Conservation (phyloP, 805 yeast genomes). For the Saccharomyces paradoxus region DNA sequence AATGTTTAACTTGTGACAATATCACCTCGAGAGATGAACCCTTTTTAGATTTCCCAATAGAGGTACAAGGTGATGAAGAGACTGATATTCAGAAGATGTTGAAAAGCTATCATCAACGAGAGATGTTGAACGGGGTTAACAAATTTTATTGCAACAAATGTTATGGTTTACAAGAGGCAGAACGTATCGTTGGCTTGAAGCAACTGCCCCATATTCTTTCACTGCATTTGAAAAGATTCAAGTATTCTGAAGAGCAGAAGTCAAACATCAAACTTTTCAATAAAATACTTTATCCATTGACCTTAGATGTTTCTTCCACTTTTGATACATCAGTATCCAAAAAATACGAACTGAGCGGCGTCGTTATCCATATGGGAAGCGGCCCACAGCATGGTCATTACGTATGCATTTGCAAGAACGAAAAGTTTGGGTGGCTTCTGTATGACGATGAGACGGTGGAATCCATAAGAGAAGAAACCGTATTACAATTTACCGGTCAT, state of each 20-base stretch:
- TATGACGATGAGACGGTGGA: constrained; percentile 96
- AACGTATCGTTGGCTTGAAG: constrained; percentile 75
- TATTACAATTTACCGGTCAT: constrained; percentile 80
- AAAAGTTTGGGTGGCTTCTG: constrained; percentile 75
- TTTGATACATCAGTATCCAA: constrained; percentile 36
- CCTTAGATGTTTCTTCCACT: constrained; percentile 53
- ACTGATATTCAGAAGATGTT: constrained; percentile 51
- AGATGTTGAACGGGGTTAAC: constrained; percentile 75
- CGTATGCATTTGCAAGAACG: constrained; percentile 75
- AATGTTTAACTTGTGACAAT: constrained; percentile 83
- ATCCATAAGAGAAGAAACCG: constrained; percentile 73
- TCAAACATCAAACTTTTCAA: constrained; percentile 81
- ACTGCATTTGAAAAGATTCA: constrained; percentile 83
- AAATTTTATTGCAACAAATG: constrained; percentile 91
- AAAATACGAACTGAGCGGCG: constrained; percentile 72
- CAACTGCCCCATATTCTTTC: constrained; percentile 71
- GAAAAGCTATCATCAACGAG: constrained; percentile 61
- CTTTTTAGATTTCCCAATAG: constrained; percentile 80
- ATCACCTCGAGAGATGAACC: constrained; percentile 74
- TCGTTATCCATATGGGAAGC: constrained; percentile 92
- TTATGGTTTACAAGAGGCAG: constrained; percentile 87
- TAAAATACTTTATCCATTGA: constrained; percentile 71
- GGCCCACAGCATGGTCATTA: constrained; percentile 98
- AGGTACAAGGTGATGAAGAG: constrained; percentile 64
- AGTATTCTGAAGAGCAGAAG: constrained; percentile 76